Evolutionary conservation across 306 rosid species (phyloP).

Genomic region (Argentina anserina): DNA sequence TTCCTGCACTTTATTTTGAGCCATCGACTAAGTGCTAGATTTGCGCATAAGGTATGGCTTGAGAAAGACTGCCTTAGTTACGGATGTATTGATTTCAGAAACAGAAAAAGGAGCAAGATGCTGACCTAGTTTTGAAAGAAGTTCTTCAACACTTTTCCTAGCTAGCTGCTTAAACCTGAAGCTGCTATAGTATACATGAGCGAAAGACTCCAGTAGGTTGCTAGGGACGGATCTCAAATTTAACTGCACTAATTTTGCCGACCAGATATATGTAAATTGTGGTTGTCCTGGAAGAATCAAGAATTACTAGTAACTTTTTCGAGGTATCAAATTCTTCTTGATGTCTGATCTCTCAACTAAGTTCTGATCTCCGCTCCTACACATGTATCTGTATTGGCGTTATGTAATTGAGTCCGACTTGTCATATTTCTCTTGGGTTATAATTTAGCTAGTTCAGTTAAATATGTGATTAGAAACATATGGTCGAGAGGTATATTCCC

Average conservation of each 20-base stretch:
- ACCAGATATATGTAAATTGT: not conserved
- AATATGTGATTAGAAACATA: too few relatives aligned
- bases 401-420: too few relatives aligned
- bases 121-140: not conserved
- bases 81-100: not conserved
- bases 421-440: too few relatives aligned
- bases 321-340: not conserved
- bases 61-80: not conserved
- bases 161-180: not conserved
- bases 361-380: not conserved
- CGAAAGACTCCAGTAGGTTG: not conserved
- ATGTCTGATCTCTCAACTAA: not conserved
- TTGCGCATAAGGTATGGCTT: not conserved
- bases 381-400: not conserved
- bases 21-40: constrained; percentile 6
- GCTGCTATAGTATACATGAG: not conserved
- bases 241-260: not conserved
- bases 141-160: not conserved
- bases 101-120: not conserved
- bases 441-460: too few relatives aligned
- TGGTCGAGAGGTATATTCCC: too few relatives aligned
- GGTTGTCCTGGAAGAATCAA: not conserved
- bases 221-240: not conserved
- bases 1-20: constrained; percentile 45
- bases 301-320: not conserved